Conservation (phyloP, 139 green algal genomes). For the Picochlorum sp. region DNA sequence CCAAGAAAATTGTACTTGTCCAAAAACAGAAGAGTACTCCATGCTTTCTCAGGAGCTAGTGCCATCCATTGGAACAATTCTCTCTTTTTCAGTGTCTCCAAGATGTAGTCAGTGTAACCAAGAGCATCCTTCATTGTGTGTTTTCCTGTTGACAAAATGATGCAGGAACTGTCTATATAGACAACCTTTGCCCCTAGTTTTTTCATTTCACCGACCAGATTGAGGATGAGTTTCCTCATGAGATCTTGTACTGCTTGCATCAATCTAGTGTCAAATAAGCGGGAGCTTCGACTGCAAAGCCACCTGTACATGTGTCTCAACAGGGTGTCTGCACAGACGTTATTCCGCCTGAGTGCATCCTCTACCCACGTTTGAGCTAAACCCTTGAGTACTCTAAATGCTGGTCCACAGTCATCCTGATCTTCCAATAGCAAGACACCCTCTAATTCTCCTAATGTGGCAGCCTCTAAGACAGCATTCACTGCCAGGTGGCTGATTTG, state of each 20-base stretch:
- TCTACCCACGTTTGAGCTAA: slow-evolving; percentile 65
- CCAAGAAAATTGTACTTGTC: slow-evolving; percentile 75
- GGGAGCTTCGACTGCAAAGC: slow-evolving; percentile 54
- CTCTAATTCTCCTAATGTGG: slow-evolving; percentile 59
- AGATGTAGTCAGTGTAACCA: slow-evolving; percentile 76
- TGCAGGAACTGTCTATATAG: slow-evolving; percentile 58
- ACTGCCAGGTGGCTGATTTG: slow-evolving; percentile 78
- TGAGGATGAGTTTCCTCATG: slow-evolving; percentile 72
- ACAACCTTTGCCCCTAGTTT: slow-evolving; percentile 75
- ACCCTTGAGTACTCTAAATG: slow-evolving; percentile 56
- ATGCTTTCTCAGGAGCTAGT: slow-evolving; percentile 57
- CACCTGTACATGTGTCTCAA: slow-evolving; percentile 77
- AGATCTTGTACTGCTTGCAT: slow-evolving; percentile 37
- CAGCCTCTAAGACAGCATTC: slow-evolving; percentile 32
- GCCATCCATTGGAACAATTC: slow-evolving; percentile 72
- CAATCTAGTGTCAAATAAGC: slow-evolving; percentile 62
- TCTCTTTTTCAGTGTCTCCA: slow-evolving; percentile 54
- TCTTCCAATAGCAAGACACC: slow-evolving; percentile 41
- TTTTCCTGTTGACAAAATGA: slow-evolving; percentile 83
- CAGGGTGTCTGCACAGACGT: slow-evolving; percentile 56
- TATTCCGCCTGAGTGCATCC: slow-evolving; percentile 55
- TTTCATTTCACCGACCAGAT: slow-evolving; percentile 73
- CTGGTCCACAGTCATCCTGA: slow-evolving; percentile 21
- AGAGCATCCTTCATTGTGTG: slow-evolving; percentile 54
- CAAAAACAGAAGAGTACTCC: slow-evolving; percentile 74